Conservation (phyloP, 495 filamentous ascomycete genomes). For the Tuber calosporum region DNA sequence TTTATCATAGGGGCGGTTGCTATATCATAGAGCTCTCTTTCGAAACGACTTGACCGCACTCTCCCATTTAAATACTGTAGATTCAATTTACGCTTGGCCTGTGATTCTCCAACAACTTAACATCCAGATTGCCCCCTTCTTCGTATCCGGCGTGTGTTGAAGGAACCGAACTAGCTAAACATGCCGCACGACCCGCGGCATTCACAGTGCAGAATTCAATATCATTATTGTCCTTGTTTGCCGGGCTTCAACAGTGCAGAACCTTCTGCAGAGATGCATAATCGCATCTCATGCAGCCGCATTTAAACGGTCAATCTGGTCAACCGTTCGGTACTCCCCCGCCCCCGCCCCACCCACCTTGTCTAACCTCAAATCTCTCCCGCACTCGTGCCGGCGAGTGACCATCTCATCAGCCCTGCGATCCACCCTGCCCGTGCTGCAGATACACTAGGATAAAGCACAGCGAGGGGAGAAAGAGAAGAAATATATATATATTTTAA, state of each 20-base stretch:
- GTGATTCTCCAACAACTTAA: neutral
- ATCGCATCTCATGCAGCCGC: neutral
- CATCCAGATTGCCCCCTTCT: neutral
- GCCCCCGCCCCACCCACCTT: too few species aligned
- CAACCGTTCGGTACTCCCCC: neutral
- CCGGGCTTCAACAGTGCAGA: too few species aligned
- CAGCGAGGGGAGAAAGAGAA: neutral
- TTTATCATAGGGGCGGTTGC: neutral
- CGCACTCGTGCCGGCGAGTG: neutral
- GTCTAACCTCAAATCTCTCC: too few species aligned
- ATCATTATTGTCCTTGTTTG: too few species aligned
- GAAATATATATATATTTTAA: neutral
- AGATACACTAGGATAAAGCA: neutral
- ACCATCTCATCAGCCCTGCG: neutral
- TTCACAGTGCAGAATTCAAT: too few species aligned
- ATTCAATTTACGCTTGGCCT: neutral
- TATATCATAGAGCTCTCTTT: neutral
- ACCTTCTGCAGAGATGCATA: neutral
- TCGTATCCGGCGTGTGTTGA: neutral
- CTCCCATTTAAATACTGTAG: neutral
- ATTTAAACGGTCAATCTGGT: neutral
- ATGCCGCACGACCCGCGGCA: neutral
- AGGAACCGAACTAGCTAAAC: neutral
- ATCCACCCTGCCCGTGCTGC: neutral
- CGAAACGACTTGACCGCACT: neutral